Base-by-base conservation (phyloP, 805 yeast genomes). In the Komagataella phaffii region DNA sequence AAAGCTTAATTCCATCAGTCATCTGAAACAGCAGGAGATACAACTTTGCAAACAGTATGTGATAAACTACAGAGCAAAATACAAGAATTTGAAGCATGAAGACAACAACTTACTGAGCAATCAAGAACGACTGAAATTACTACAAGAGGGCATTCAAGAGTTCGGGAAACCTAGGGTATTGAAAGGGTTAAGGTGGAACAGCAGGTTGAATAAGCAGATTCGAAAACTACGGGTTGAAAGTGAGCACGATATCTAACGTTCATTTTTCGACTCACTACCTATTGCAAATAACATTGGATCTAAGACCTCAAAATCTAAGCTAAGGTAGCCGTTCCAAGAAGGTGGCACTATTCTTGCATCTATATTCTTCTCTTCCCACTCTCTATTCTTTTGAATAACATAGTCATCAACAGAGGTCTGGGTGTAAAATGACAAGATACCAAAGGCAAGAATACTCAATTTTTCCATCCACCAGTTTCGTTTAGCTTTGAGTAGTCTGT, bases 1-100 rank as follows among this genome's bases (percentile, higher is more conserved):
- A 59, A 81, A 81, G 53, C 74, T 83, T 49, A 77, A 82, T 21
- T 84, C 88, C 0, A 81, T 81, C 60, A 89, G 87, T 18, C 82
- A 82, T 55, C 66, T 88, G 19, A 80, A 90, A 1, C 96, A 90
- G 61, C 88, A 81, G 46, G 96, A 91, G 63, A 80, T 91, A 49
- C 74, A 77, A 54, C 77, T 81, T 58, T 85, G 96, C 60, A 75
- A 95, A 49, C 78, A 78, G 58, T 90, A 83, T 64, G 97, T 91
- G 12, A 70, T 80, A 6, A 78, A 79, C 45, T 83, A 80, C 59
- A 65, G 95, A 51, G 64, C 65, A 44, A 69, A 73, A 49, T 65
- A 73, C 53, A 55, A 62, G 48, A 64, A 58, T 45, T 53, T 66
- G 52, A 60, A 60, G 48, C 21, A 48, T 6, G 23, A 44, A 4